Evolutionary conservation across 768 basidiomycete genomes (phyloP).

Genomic region (Xanthoconium purpureum): DNA sequence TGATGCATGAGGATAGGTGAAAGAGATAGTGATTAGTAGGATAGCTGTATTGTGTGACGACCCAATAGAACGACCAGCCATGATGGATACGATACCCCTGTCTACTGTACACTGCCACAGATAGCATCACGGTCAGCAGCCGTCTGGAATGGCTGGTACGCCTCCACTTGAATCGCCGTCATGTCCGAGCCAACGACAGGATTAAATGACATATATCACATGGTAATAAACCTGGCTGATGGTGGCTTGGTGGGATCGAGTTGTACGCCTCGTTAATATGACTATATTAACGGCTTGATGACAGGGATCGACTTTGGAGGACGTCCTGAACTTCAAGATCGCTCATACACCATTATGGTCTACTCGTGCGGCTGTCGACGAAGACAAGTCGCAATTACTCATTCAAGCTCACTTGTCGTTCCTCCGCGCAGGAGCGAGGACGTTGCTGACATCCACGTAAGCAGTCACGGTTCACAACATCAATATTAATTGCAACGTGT

Average conservation of each 20-base stretch:
- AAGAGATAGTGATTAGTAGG: slow-evolving; percentile 27
- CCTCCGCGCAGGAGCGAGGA: slow-evolving; percentile 58
- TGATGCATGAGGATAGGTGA: slow-evolving; percentile 25
- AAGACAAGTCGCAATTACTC: slow-evolving; percentile 45
- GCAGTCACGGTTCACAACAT: background rate
- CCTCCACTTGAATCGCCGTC: background rate
- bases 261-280: background rate
- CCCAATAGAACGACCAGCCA: slow-evolving; percentile 8
- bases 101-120: background rate
- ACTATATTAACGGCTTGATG: slow-evolving; percentile 2
- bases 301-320: slow-evolving; percentile 67
- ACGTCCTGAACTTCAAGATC: slow-evolving; percentile 44
- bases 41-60: slow-evolving; percentile 17
- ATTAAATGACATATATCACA: slow-evolving; percentile 13
- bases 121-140: too few species aligned
- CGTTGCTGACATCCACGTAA: slow-evolving; percentile 71
- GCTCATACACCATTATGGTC: slow-evolving; percentile 69
- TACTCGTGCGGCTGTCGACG: slow-evolving; percentile 51
- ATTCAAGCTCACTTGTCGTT: slow-evolving; percentile 61
- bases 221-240: slow-evolving; percentile 20
- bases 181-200: background rate
- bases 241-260: slow-evolving; percentile 34
- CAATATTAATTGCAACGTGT: too few species aligned
- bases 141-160: background rate
- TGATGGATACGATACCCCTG: too few species aligned